Base-by-base conservation (phyloP, 2,329 filamentous ascomycete species). In the Clarireedia homoeocarpa region DNA sequence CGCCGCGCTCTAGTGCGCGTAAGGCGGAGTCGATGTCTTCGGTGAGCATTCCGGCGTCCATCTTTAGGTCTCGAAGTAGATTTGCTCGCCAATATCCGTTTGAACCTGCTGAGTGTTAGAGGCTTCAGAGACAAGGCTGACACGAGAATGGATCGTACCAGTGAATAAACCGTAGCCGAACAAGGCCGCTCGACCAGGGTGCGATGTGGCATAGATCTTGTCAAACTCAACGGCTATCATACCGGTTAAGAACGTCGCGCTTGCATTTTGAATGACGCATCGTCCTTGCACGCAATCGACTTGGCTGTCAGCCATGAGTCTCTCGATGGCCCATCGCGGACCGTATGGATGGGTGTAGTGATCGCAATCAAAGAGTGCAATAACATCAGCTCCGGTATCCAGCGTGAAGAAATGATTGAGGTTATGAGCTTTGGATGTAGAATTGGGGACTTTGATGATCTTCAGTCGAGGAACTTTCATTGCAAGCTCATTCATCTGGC, bases 191-290 rank as follows among this genome's bases (percentile, higher is more conserved):
- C 75, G 71, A 5, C 75, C 75, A 2, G 75, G 75, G 59, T 77
- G 75, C 10, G 75, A 76, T 10, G 77, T 75, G 2, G 75, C 75
- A 60, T 77, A 77, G 57, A 77, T 77, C 63, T 77, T 77, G 64
- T 77, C 75, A 55, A 77, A 77, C 59, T 77, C 75, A 36, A 77
- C 72, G 2, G 73, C 70, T 15, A 77, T 76, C 73, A 77, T 74
- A 48, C 69, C 71, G 1, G 75, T 71, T 45, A 75, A 67, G 60
- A 75, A 70, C 4, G 67, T 71, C 4, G 73, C 72, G 12, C 68
- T 67, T 5, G 75, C 69, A 62, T 77, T 77, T 67, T 76, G 75
- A 34, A 77, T 68, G 4, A 77, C 70, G 61, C 75, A 77, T 23
- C 75, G 72, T 6, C 75, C 75, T 65, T 77, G 75, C 5, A 77